Evolutionary conservation across 257 asterid genomes (phyloP), one percentile per base, ranked within the genome.

Genomic region (Solanum virginianum): DNA sequence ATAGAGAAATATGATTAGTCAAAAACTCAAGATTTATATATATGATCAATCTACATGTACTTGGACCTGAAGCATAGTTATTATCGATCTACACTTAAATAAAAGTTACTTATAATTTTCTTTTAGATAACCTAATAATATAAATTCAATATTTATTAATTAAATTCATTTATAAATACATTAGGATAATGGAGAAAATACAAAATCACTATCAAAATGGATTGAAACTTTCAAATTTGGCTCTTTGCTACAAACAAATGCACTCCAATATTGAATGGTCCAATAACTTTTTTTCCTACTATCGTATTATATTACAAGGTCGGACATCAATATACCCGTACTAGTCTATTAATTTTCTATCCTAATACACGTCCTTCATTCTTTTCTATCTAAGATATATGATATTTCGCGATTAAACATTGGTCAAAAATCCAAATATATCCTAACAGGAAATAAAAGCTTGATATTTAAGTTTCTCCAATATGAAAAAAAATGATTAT

Each of bases 191-290:
- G 56, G 43, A 60, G 3, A 75, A 72, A 75, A 47, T 22, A 75
- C 8, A 75, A 75, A 49, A 22, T 49, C 60, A 75, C 62, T 22
- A 75, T 47, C 82, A 7, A 74, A 74, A 22, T 74, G 81, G 14
- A 74, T 53, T 22, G 43, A 22, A 47, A 7, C 39, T 74, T 74
- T 74, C 39, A 14, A 47, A 47, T 13, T n/a, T 77, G 82, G 82
- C 47, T 22, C 24, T 49, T 77, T 26, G 63, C 82, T 15, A 24
- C 45, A 59, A 59, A 36, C 0, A 36, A 75, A 49, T 49, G 43
- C 62, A 75, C 24, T 2, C 45, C 43, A 49, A 75, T 5, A 6
- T 77, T 51, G 82, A 75, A 77, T 51, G 41, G 62, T 77, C 82
- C 16, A 49, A 24, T 51, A 49, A 74, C 2, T 15, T 2, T 14